These are phyloP conservation scores for Oryza longistaminata DNA, from an alignment of 176 grass and related monocot species.

Conservation along the genomic window DNA sequence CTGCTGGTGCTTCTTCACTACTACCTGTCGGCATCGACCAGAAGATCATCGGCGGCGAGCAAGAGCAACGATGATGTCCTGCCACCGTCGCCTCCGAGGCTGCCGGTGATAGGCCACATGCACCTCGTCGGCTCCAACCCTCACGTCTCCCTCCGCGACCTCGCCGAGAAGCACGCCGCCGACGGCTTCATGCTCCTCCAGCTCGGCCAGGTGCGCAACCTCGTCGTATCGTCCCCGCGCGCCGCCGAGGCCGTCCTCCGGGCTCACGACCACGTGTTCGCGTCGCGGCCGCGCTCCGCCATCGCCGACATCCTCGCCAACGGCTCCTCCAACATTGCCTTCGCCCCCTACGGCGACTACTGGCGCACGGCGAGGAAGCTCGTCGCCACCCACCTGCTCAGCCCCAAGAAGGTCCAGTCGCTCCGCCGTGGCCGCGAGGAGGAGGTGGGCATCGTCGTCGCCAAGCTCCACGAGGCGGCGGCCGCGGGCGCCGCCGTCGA, in stretches of 20 bases:
- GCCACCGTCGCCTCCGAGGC: conserved; percentile 52
- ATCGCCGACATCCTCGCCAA: neutral
- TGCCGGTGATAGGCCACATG: conserved; percentile 51
- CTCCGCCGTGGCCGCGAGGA: conserved; percentile 1
- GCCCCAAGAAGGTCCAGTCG: conserved; percentile 16
- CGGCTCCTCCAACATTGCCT: conserved; percentile 35
- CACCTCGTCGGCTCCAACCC: conserved; percentile 47
- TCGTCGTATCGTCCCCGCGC: conserved; percentile 47
- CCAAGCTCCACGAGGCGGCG: neutral
- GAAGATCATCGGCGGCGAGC: neutral
- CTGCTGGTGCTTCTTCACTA: neutral
- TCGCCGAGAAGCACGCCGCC: conserved; percentile 11
- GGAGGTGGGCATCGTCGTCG: conserved; percentile 7
- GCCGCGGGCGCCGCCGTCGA: conserved; percentile 22
- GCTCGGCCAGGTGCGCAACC: conserved; percentile 45
- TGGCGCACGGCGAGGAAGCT: conserved; percentile 45
- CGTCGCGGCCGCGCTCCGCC: conserved; percentile 38
- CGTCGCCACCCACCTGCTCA: conserved; percentile 38
- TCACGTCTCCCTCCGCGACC: conserved; percentile 38
- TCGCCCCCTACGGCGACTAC: conserved; percentile 41
- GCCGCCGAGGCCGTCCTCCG: conserved; percentile 43
- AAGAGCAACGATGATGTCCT: no score
- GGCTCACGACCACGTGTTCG: conserved; percentile 58
- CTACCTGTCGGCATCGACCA: neutral
- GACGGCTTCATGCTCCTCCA: conserved; percentile 51